A percentile compares a stretch with the other conserved stretches of the same genome.
phyloP scores from a whole-genome alignment of 495 filamentous ascomycete species.

The Acidomyces sp. region DNA sequence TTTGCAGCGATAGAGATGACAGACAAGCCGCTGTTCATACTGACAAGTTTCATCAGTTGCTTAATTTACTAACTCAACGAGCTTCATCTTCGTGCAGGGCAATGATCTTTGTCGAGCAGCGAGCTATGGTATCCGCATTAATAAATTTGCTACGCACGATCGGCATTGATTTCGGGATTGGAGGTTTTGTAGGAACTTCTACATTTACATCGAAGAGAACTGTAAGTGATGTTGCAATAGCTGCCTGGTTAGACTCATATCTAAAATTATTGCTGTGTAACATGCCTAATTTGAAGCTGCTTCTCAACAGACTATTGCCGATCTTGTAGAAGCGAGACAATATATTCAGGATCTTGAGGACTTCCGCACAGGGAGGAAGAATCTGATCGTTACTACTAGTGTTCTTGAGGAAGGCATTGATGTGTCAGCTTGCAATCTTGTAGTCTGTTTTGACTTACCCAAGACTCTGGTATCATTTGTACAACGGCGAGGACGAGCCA shows the following conservation, averaged over 20 bases:
- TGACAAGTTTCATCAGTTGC: conserved; percentile 40
- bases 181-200: conserved; percentile 67
- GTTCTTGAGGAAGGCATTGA: conserved; percentile 91
- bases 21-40: conserved; percentile 24
- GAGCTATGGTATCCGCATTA: conserved; percentile 56
- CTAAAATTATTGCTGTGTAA: too few relatives aligned
- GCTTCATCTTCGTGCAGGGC: conserved; percentile 43
- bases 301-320: too few relatives aligned
- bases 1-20: neutral
- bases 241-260: too few relatives aligned
- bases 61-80: conserved; percentile 39
- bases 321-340: conserved; percentile 42
- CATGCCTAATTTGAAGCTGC: too few relatives aligned
- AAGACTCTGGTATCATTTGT: conserved; percentile 73
- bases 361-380: conserved; percentile 55
- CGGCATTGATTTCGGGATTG: conserved; percentile 43
- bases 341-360: conserved; percentile 50
- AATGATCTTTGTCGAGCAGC: conserved; percentile 66
- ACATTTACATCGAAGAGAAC: too few relatives aligned
- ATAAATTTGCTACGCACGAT: conserved; percentile 49
- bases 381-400: conserved; percentile 71
- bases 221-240: too few relatives aligned
- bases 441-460: conserved; percentile 74
- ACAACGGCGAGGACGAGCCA: conserved; percentile 73
- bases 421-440: conserved; percentile 68